These are phyloP conservation scores for Epichloe amarillans DNA, from an alignment of 2,329 filamentous ascomycete genomes.

Conservation along the genomic window DNA sequence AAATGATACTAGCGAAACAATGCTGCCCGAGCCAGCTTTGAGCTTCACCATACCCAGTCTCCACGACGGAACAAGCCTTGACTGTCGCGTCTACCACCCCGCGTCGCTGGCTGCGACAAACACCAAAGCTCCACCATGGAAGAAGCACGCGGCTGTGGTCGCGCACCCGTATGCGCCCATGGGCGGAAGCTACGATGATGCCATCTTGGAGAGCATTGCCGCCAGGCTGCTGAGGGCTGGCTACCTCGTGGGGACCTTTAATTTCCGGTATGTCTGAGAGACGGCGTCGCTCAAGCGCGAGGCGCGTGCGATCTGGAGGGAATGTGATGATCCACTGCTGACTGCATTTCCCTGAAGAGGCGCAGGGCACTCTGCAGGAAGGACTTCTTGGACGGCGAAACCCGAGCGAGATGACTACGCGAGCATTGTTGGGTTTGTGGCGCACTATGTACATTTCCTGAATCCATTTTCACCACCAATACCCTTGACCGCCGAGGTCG, in stretches of 20 bases:
- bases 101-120: conserved; percentile 25
- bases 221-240: conserved; percentile 53
- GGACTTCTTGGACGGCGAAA: conserved; percentile 76
- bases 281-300: background rate
- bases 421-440: conserved; percentile 67
- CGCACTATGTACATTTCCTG: conserved; percentile 56
- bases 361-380: conserved; percentile 57
- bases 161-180: conserved; percentile 87
- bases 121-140: conserved; percentile 26
- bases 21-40: conserved; percentile 44
- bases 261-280: conserved; percentile 55
- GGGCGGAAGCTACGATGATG: conserved; percentile 76
- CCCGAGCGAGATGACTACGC: conserved; percentile 73
- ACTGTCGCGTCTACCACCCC: conserved; percentile 75
- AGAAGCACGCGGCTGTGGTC: conserved; percentile 46
- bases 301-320: background rate
- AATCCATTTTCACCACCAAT: conserved; percentile 20
- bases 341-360: conserved; percentile 43
- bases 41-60: conserved; percentile 74
- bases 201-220: conserved; percentile 55
- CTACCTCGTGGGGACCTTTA: conserved; percentile 76
- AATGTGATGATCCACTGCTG: background rate
- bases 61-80: conserved; percentile 60
- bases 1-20: conserved; percentile 12
- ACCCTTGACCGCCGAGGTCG: background rate